phyloP scores from a whole-genome alignment of 2,329 filamentous ascomycete genomes.

The Dryadomyces quercivorus region DNA sequence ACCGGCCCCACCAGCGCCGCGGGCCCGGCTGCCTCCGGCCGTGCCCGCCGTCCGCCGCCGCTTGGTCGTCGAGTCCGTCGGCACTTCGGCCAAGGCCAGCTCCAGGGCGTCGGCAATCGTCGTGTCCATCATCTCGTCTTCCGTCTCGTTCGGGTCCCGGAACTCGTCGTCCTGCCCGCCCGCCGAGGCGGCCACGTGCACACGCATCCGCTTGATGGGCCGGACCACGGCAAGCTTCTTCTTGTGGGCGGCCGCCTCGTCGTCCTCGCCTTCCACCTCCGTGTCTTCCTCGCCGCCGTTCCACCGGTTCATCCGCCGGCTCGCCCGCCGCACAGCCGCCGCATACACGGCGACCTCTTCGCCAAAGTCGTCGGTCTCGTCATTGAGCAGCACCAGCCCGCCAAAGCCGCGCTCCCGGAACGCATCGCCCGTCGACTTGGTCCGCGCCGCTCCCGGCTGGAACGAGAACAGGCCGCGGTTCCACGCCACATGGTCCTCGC shows the following conservation, averaged over 20 bases:
- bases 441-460: constrained; percentile 9
- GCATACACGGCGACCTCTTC: constrained; percentile 59
- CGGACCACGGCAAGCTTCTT: constrained; percentile 27
- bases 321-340: constrained; percentile 50
- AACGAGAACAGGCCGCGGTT: constrained; percentile 14
- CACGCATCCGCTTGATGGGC: constrained; percentile 29
- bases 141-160: constrained; percentile 20
- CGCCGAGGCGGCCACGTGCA: constrained; percentile 5
- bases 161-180: constrained; percentile 14
- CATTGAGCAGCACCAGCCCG: constrained; percentile 49
- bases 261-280: constrained; percentile 26
- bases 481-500: constrained; percentile 31
- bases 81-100: constrained; percentile 1
- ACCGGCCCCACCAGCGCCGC: constrained; percentile 5
- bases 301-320: constrained; percentile 61
- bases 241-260: background rate
- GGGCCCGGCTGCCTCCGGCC: constrained; percentile 10
- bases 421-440: constrained; percentile 13
- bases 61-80: constrained; percentile 1
- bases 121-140: constrained; percentile 15
- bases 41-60: constrained; percentile 5
- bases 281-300: constrained; percentile 10
- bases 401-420: constrained; percentile 47
- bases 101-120: constrained; percentile 14
- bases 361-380: constrained; percentile 61